Evolutionary conservation across 1,139 yeast genomes (phyloP).

Genomic region (Debaryomyces singareniensis): DNA sequence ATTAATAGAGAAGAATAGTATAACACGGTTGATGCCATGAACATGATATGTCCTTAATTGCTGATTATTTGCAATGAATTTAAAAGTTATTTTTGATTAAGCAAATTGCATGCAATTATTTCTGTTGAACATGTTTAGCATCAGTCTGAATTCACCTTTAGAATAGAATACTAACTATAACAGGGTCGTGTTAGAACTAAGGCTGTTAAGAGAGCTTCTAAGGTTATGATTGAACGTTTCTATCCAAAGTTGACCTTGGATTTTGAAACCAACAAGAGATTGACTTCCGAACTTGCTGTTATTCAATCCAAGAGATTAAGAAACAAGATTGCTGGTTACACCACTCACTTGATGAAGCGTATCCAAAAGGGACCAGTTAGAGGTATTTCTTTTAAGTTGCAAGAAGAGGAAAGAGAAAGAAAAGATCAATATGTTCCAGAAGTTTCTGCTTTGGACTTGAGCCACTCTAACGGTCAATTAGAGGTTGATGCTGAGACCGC

Average conservation of each 20-base stretch:
- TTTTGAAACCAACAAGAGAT: constrained; percentile 99
- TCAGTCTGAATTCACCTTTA: no score
- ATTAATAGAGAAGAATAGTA: no score
- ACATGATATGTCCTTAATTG: no score
- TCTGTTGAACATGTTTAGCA: no score
- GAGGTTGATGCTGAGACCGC: constrained; percentile 98
- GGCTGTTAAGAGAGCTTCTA: constrained; percentile 99
- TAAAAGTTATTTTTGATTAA: no score
- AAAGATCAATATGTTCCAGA: constrained; percentile 99
- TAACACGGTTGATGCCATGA: no score
- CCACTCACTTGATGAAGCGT: constrained; percentile 99
- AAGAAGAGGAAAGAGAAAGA: constrained; percentile 99
- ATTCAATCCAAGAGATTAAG: constrained; percentile 99
- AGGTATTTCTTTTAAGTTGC: constrained; percentile 99
- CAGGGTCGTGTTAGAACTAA: constrained; percentile 99
- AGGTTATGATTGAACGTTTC: constrained; percentile 99
- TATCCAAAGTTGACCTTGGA: constrained; percentile 99
- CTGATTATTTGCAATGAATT: no score
- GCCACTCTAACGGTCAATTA: constrained; percentile 93
- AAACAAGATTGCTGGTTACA: constrained; percentile 99
- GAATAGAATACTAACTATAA: constrained; percentile 21
- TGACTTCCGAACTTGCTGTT: constrained; percentile 96
- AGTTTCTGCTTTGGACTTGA: constrained; percentile 98
- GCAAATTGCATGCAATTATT: no score
- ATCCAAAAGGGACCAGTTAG: constrained; percentile 99